Evolutionary conservation across 805 yeast genomes (phyloP), one percentile per base, ranked within the genome.

Genomic region (Kazachstania bromeliacearum): DNA sequence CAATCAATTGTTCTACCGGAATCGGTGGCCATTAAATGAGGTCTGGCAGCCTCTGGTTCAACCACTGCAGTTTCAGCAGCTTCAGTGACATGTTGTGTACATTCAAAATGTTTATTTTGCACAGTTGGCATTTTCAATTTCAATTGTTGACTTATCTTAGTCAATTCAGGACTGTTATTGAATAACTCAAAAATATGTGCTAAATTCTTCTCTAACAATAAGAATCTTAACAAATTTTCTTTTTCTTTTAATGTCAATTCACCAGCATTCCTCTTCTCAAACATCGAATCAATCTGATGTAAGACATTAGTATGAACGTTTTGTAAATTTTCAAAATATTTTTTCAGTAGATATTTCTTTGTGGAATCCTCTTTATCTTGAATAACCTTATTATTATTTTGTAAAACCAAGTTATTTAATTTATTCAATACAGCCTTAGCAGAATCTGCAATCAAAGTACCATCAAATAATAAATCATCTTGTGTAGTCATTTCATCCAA

Each of bases 1-100:
- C 75, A 68, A 59, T 81, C 92, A 35, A 81, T 67, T 0, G 71
- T 73, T 10, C 70, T 67, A 27, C 71, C 68, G 1, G 78, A 69
- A 42, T 80, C 88, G 13, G 74, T 66, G 2, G 80, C 88, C 58
- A 81, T 83, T 50, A 73, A 74, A 59, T 80, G 89, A 3, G 88
- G 88, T 28, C 56, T 48, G 9, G 46, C 42, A 2, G 37, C 33
- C 21, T 37, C 42, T 7, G 36, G 34, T 42, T 44, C 28, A 40
- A 31, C 22, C 23, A 27, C 27, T 14, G 30, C 37, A 7, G 16
- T 7, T 8, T n/a, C 20, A n/a, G 13, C 31, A 19, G 19, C 6
- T 4, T 26, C 20, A 5, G 31, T 6, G 7, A 21, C 20, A 5
- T 31, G 29, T 16, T 29, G 29, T 7, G 40, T 17, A 10, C 38